Evolutionary conservation across 2,329 filamentous ascomycete species (phyloP), one percentile per base, ranked within the genome.

Genomic region (Aspergillus sp.): DNA sequence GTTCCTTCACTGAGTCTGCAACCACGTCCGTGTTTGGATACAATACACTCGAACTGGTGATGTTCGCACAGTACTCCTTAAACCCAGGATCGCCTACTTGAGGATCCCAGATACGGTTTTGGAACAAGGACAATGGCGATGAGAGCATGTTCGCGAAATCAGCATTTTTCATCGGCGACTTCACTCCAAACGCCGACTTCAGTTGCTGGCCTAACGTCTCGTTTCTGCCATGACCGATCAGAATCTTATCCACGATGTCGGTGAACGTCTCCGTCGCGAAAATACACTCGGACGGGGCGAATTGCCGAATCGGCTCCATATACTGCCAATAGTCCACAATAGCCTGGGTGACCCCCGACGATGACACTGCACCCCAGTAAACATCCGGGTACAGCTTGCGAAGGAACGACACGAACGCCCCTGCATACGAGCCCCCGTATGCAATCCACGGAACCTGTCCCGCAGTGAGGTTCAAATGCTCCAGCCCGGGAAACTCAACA

Each of bases 381-480:
- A 84, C 69, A 30, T 91, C 81, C 0, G 88, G 88, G 62, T 94
- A 94, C 10, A 83, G 62, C 48, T 85, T 82, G 30, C 88, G 81
- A 34, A 88, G 66, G 56, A 94, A 84, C 0, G 88, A 86, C 7
- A 82, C 85, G 54, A 90, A 85, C 0, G 82, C 83, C 2, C 88
- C 88, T 0, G 88, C 86, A 59, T 94, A 94, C 0, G 85, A 89
- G 1, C 88, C 88, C 1, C 88, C 88, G 51, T 94, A 94, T 0
- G 81, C 80, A 48, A 94, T 83, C 69, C 83, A 93, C 0, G 88
- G 79, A 0, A 80, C 81, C 2, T 72, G 74, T 0, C 78, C 70
- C 0, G 86, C 78, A 0, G 79, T 87, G 34, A 93, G 67, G 52
- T 88, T 76, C 27, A 77, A 59, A 51, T 86, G 67, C 59, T 86